Evolutionary conservation across 495 filamentous ascomycete genomes (phyloP), one percentile per base, ranked within the genome.

Genomic region (Tuber calosporum): DNA sequence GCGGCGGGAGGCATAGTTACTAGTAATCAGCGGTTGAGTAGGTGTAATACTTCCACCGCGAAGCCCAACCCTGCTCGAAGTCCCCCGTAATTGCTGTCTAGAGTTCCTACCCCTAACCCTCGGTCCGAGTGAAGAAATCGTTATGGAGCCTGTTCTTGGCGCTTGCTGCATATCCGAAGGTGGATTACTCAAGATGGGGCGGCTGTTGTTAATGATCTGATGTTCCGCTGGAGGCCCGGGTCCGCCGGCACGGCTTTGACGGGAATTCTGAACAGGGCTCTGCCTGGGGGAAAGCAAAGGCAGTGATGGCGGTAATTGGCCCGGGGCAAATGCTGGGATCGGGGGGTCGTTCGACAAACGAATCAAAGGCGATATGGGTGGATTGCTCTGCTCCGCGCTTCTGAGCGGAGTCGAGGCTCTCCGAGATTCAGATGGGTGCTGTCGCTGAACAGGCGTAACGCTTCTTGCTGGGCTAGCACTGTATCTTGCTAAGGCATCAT

Each of bases 401-500:
- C 77, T 80, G 67, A 68, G 42, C 22, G 73, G 41, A 30, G 62
- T 69, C 53, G 73, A 39, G 30, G 58, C 42, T 41, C 72, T 53
- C 69, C 71, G 40, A 53, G 79, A 58, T 19, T 75, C 78, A 20
- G 78, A 78, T 3, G 79, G 78, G 37, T 67, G 72, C 53, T 80
- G 68, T 36, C 79, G 69, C 62, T 80, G 78, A 30, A 80, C 79
- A 30, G 79, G 79, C 11, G 79, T 81, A n/a, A 74, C 66, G 30
- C 79, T 81, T 45, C 79, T 78, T 17, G 79, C 72, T 30, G 76
- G 76, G 41, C 72, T 79, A 67, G 76, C 73, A 36, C 72, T 75
- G 13, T 66, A 72, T 40, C 74, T 81, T 26, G 72, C 77, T 5
- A 80, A 70, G 62, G 77, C 73, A 41, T 80, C 79, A 34, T 74